Conservation (phyloP, 2,329 filamentous ascomycete genomes). For the Thelonectria blattea region DNA sequence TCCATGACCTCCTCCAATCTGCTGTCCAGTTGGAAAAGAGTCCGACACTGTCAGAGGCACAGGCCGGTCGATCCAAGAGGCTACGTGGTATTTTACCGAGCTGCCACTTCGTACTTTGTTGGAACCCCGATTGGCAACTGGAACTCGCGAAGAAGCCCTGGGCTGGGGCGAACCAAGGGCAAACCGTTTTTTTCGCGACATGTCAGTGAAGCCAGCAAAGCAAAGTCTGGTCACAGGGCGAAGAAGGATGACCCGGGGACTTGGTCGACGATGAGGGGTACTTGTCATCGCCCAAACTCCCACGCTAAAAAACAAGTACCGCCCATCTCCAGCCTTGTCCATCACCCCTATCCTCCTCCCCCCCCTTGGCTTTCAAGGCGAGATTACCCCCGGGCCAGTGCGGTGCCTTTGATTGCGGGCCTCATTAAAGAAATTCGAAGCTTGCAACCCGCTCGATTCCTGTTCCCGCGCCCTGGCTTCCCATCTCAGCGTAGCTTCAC, state of each 20-base stretch:
- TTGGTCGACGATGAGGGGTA: constrained; percentile 8
- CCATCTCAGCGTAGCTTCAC: constrained; percentile 13
- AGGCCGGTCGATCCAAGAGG: constrained; percentile 7
- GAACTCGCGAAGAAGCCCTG: no score
- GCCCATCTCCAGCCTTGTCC: constrained; percentile 11
- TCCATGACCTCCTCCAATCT: constrained; percentile 7
- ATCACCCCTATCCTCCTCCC: constrained; percentile 21
- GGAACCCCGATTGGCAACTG: no score
- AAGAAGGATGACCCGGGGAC: constrained; percentile 18
- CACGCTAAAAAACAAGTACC: constrained; percentile 4
- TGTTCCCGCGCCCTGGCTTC: constrained; percentile 5
- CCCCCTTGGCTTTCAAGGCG: constrained; percentile 16
- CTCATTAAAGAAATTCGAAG: constrained; percentile 32
- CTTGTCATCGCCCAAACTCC: not conserved
- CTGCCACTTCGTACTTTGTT: not conserved
- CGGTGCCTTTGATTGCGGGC: constrained; percentile 35
- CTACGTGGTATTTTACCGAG: constrained; percentile 16
- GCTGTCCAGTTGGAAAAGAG: not conserved
- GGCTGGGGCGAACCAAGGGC: no score
- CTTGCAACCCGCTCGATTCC: constrained; percentile 3
- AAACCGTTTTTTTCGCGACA: not conserved
- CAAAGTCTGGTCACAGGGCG: constrained; percentile 17
- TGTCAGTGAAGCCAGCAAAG: constrained; percentile 32
- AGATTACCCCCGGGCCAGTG: constrained; percentile 38
- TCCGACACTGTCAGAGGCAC: constrained; percentile 1